A percentile compares a stretch with the other conserved stretches of the same genome.
These are phyloP conservation scores for Flaveria linearis DNA, from an alignment of 129 eudicot genomes.

Conservation along the genomic window DNA sequence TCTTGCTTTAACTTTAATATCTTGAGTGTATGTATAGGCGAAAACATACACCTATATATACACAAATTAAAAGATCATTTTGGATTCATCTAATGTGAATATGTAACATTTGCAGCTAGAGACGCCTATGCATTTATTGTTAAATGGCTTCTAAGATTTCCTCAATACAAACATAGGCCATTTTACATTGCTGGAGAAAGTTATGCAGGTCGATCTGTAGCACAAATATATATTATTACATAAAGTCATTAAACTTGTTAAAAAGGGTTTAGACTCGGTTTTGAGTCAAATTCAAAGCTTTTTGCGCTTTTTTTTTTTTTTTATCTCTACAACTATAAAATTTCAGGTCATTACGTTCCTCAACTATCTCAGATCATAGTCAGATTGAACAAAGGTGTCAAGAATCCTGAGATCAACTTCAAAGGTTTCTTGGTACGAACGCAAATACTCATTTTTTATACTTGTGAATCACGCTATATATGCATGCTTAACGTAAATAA, in stretches of 20 bases:
- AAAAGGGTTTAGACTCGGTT: too few species aligned
- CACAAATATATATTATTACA: neutral
- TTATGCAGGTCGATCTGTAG: constrained; percentile 65
- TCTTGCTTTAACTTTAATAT: neutral
- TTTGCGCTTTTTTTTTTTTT: neutral
- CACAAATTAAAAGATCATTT: neutral
- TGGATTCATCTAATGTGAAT: neutral
- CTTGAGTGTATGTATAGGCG: neutral
- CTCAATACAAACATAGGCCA: constrained; percentile 58
- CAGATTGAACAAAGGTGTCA: constrained; percentile 45
- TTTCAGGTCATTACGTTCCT: constrained; percentile 67
- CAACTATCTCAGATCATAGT: constrained; percentile 57
- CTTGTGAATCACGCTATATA: neutral
- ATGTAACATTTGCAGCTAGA: constrained; percentile 38
- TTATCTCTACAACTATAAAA: neutral
- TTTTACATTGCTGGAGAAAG: constrained; percentile 80
- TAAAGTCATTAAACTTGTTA: too few species aligned
- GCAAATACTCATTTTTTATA: neutral
- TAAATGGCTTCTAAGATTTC: constrained; percentile 69
- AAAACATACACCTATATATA: neutral
- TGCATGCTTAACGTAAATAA: neutral
- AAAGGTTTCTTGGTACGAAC: constrained; percentile 62
- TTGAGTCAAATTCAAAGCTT: too few species aligned
- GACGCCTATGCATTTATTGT: constrained; percentile 59
- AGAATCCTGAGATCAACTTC: constrained; percentile 55